phyloP scores from a whole-genome alignment of 2,329 filamentous ascomycete species.

The Beauveria brongniartii region DNA sequence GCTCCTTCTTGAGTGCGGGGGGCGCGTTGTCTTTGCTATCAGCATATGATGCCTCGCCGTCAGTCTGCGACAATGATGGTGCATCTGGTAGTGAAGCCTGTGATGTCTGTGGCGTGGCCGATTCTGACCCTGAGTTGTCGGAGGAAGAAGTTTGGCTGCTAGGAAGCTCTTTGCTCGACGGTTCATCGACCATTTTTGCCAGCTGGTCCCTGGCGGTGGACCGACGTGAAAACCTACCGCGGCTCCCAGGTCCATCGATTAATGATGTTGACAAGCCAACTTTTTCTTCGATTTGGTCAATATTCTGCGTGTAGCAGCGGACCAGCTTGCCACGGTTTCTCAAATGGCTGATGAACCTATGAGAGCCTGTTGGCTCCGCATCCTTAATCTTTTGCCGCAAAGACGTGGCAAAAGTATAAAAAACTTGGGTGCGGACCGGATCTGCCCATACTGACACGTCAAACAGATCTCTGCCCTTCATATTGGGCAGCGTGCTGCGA shows the following conservation, averaged over 20 bases:
- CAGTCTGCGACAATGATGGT: conserved; percentile 1
- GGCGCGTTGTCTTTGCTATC: conserved; percentile 15
- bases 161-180: conserved; percentile 10
- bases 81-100: conserved; percentile 2
- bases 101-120: not conserved
- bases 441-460: conserved; percentile 64
- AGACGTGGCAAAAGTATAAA: conserved; percentile 64
- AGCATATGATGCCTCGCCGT: conserved; percentile 15
- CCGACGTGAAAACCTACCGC: conserved; percentile 49
- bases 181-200: conserved; percentile 31
- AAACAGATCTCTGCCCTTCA: conserved; percentile 65
- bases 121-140: not conserved
- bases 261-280: conserved; percentile 59
- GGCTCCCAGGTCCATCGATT: conserved; percentile 51
- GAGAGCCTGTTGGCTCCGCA: conserved; percentile 56
- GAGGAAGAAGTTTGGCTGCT: conserved; percentile 13
- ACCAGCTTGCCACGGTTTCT: conserved; percentile 61
- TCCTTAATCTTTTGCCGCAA: conserved; percentile 55
- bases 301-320: conserved; percentile 68
- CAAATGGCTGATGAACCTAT: conserved; percentile 60
- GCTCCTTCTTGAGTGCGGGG: conserved; percentile 18
- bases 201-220: conserved; percentile 29
- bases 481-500: conserved; percentile 41
- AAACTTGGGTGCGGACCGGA: conserved; percentile 58
- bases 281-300: conserved; percentile 64